Conservation (phyloP, 2,329 filamentous ascomycete species). For the Claviceps sp. region DNA sequence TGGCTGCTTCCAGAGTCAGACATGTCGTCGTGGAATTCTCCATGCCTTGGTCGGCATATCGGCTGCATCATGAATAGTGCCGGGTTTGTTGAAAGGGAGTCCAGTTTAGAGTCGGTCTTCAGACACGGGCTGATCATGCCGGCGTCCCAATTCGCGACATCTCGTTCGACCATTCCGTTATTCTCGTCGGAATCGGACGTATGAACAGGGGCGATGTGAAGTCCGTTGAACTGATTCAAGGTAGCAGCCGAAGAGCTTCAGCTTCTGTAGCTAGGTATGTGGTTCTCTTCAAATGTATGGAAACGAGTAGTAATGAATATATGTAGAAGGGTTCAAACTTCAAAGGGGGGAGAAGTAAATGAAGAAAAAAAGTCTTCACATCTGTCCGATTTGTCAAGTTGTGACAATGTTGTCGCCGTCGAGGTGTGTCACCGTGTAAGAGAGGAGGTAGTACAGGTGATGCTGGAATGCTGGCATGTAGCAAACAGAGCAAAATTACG, state of each 20-base stretch:
- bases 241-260: conserved; percentile 15
- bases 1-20: conserved; percentile 8
- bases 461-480: not conserved
- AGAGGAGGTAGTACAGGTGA: not conserved
- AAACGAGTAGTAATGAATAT: no score
- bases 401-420: not conserved
- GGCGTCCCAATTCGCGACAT: conserved; percentile 18
- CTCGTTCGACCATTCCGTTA: conserved; percentile 7
- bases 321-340: no score
- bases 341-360: no score
- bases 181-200: not conserved
- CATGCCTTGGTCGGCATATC: not conserved
- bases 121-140: conserved; percentile 11
- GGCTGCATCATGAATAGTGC: conserved; percentile 1
- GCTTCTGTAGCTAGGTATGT: conserved; percentile 19
- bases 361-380: no score
- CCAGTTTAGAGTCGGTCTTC: conserved; percentile 1
- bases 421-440: not conserved
- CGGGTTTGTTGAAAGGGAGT: not conserved
- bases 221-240: not conserved
- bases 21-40: conserved; percentile 6
- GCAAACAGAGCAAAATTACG: no score
- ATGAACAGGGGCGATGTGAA: not conserved
- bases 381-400: not conserved
- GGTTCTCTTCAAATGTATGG: not conserved